Conservation (phyloP, 306 rosid genomes). For the Acacia crassicarpa region DNA sequence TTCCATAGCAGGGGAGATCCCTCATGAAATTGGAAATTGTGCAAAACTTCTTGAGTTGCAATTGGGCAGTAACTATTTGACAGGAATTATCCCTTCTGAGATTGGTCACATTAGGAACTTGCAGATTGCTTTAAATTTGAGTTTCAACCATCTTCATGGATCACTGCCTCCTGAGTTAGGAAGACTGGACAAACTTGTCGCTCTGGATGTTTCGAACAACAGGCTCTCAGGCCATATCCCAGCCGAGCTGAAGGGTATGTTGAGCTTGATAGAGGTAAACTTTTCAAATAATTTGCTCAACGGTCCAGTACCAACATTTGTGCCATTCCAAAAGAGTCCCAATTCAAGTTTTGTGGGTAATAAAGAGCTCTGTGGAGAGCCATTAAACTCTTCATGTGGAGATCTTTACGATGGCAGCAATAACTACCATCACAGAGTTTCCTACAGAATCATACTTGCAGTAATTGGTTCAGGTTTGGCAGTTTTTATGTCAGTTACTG, state of each 20-base stretch:
- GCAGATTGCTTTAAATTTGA: constrained; percentile 92
- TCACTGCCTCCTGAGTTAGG: constrained; percentile 79
- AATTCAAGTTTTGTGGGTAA: constrained; percentile 80
- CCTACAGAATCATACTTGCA: constrained; percentile 82
- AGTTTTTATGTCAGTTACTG: constrained; percentile 77
- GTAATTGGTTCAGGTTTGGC: constrained; percentile 93
- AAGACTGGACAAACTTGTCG: constrained; percentile 93
- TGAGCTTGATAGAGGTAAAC: constrained; percentile 97
- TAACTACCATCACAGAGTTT: constrained; percentile 77
- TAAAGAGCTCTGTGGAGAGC: constrained; percentile 93
- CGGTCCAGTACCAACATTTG: constrained; percentile 80
- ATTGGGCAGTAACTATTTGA: constrained; percentile 83
- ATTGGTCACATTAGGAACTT: constrained; percentile 93
- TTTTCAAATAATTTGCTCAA: constrained; percentile 83
- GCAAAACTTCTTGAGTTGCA: constrained; percentile 80
- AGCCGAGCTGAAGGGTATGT: constrained; percentile 80
- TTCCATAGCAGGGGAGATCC: constrained; percentile 89
- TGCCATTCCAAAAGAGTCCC: constrained; percentile 90
- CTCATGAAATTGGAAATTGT: constrained; percentile 87
- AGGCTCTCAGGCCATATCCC: constrained; percentile 82
- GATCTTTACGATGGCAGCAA: constrained; percentile 44
- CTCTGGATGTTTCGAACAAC: constrained; percentile 88
- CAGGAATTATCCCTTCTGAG: constrained; percentile 74
- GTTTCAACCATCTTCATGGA: constrained; percentile 91
- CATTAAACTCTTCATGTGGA: constrained; percentile 68